These are phyloP conservation scores for Aschersonia sp. DNA, from an alignment of 2,329 filamentous ascomycete genomes.

Conservation along the genomic window DNA sequence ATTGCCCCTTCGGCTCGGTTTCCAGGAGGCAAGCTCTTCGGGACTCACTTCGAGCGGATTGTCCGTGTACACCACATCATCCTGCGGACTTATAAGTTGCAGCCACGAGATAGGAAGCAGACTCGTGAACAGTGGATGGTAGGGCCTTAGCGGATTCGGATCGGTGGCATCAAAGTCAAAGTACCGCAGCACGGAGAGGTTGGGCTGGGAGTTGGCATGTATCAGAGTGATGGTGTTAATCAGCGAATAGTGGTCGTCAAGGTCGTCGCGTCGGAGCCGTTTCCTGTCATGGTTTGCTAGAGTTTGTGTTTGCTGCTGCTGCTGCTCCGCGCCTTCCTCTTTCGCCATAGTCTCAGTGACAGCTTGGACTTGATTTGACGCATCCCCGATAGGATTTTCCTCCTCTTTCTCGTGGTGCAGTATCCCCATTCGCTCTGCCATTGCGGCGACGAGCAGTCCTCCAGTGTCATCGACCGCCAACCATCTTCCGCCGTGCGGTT, in stretches of 20 bases:
- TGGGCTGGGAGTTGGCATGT: conserved; percentile 73
- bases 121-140: conserved; percentile 70
- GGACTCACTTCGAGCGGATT: conserved; percentile 45
- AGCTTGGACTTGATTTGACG: not conserved
- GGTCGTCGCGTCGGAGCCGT: conserved; percentile 26
- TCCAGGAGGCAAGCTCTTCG: conserved; percentile 53
- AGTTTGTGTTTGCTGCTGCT: conserved; percentile 1
- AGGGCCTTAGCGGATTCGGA: conserved; percentile 37
- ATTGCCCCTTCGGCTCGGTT: conserved; percentile 66
- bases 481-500: conserved; percentile 40
- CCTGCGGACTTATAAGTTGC: conserved; percentile 64
- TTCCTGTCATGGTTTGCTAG: conserved; percentile 9
- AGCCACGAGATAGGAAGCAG: conserved; percentile 83
- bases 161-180: conserved; percentile 68
- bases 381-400: conserved; percentile 7
- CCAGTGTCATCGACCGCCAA: conserved; percentile 78
- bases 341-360: no score
- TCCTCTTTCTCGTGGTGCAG: conserved; percentile 34
- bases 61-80: conserved; percentile 58
- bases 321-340: no score
- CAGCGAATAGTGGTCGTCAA: conserved; percentile 49
- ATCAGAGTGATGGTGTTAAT: conserved; percentile 70
- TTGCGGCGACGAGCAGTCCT: conserved; percentile 64
- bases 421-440: conserved; percentile 82
- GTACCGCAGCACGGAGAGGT: conserved; percentile 75